phyloP scores from a whole-genome alignment of 1,284 basidiomycete species.

The Fomitopsis pinicola region DNA sequence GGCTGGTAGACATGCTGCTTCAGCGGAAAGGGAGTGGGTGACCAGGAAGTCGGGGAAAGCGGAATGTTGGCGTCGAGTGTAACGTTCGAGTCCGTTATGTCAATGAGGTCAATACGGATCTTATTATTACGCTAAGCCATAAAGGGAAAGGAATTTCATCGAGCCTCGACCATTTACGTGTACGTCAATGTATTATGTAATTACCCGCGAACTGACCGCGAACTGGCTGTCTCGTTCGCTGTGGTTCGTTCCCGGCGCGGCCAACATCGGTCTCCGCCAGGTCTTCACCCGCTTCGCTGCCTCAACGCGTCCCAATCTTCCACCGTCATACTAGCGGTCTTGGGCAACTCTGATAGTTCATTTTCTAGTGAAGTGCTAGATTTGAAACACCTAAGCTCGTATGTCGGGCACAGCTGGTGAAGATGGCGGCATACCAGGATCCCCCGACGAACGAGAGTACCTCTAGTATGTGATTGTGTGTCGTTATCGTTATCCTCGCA shows the following conservation, averaged over 20 bases:
- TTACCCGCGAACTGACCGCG: neutral
- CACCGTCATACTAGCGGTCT: neutral
- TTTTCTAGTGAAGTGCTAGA: no score
- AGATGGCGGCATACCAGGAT: slow-evolving; percentile 2
- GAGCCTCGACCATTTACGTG: neutral
- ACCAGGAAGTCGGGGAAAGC: neutral
- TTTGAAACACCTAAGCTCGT: neutral
- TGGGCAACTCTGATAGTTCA: no score
- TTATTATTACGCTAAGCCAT: neutral
- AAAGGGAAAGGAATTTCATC: neutral
- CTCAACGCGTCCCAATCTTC: neutral
- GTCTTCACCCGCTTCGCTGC: no score
- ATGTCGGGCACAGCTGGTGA: slow-evolving; percentile 2
- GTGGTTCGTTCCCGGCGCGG: no score
- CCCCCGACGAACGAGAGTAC: slow-evolving; percentile 12
- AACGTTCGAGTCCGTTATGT: neutral
- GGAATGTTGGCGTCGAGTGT: neutral
- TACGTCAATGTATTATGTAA: neutral
- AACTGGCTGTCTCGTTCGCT: neutral
- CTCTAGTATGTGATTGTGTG: slow-evolving; percentile 15
- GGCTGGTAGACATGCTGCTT: slow-evolving; percentile 17
- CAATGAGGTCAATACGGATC: neutral
- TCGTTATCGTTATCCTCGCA: neutral
- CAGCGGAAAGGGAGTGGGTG: neutral
- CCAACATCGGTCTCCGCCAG: no score